Conservation (phyloP, 305 asterid genomes). For the Rubia tinctorum region DNA sequence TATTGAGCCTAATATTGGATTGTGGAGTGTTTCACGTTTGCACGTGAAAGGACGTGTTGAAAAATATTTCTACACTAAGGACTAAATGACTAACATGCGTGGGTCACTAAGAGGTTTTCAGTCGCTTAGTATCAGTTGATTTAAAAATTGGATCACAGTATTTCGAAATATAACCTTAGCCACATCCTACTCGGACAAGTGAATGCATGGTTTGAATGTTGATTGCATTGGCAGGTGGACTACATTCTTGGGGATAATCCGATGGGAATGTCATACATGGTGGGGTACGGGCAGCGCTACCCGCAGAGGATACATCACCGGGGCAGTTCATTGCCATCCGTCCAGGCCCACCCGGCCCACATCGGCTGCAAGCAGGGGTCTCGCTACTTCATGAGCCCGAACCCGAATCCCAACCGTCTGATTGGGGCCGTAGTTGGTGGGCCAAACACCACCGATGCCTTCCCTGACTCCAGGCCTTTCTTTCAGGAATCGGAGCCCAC, state of each 20-base stretch:
- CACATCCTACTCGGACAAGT: too few species aligned
- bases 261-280: conserved; percentile 85
- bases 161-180: too few species aligned
- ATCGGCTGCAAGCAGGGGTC: conserved; percentile 73
- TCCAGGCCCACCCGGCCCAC: conserved; percentile 54
- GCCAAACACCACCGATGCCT: conserved; percentile 56
- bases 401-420: conserved; percentile 66
- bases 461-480: conserved; percentile 77
- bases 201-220: neutral
- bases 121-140: too few species aligned
- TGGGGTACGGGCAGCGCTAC: conserved; percentile 69
- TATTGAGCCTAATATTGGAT: too few species aligned
- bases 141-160: too few species aligned
- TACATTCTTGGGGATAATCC: conserved; percentile 93
- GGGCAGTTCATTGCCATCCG: conserved; percentile 70
- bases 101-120: too few species aligned
- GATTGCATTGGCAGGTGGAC: conserved; percentile 48
- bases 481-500: conserved; percentile 89
- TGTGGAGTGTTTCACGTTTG: too few species aligned
- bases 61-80: too few species aligned
- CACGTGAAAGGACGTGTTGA: too few species aligned
- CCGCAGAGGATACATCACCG: conserved; percentile 84
- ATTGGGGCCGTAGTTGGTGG: conserved; percentile 91
- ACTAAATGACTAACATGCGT: too few species aligned
- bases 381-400: conserved; percentile 50